Evolutionary conservation across 495 filamentous ascomycete genomes (phyloP), one percentile per base, ranked within the genome.

Genomic region (Annulohypoxylon stygium): DNA sequence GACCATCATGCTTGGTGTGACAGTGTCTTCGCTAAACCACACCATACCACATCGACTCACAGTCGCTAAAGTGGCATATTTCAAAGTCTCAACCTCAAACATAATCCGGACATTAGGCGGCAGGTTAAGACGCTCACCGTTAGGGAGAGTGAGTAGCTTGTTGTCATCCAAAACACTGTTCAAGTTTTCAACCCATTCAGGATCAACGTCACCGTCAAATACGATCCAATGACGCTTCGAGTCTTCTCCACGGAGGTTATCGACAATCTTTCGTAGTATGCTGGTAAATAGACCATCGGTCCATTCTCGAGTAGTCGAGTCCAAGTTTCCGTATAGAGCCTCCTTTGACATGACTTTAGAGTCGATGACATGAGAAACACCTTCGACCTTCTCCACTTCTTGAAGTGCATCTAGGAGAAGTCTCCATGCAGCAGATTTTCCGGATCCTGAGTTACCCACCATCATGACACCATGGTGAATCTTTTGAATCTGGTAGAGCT

Each of bases 301-400:
- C 96, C 96, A 99, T 81, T 99, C 96, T 74, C 96, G 87, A 3
- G 96, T 99, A 10, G 96, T 99, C 51, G 93, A 95, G 80, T 99
- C 96, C 34, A 99, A 86, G 73, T 88, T 97, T 77, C 96, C 96
- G 76, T 98, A 99, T 4, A 99, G 86, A 4, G 91, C 91, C 81
- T 99, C 96, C 82, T 99, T 99, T 37, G 95, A 97, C 97, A 99
- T 99, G 78, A 99, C 97, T 83, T 99, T 99, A 23, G 95, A 95
- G 80, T 99, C 96, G 71, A 99, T 99, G 73, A 98, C 93, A 76
- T 99, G 97, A 74, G 89, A 97, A 36, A 98, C 93, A 39, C 97
- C 95, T 82, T 99, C 96, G 30, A 96, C 87, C 18, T 90, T 90
- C 79, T 99, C 95, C 30, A 96, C 90, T 57, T 91, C 89, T 77